Conservation (phyloP, 176 grass and related monocot genomes). For the Tillandsia leiboldiana region DNA sequence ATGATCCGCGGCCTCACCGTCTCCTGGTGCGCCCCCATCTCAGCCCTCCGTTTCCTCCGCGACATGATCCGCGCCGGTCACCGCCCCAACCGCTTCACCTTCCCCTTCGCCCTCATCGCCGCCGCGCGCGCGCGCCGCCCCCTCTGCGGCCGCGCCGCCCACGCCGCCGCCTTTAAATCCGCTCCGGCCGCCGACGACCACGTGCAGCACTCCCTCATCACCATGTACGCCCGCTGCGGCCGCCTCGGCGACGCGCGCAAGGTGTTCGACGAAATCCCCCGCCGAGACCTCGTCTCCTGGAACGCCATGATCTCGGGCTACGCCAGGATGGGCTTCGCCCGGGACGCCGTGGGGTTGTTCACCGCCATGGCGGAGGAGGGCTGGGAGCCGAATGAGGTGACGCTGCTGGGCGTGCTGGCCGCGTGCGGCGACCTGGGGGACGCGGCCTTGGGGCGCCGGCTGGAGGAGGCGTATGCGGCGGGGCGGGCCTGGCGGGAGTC, state of each 20-base stretch:
- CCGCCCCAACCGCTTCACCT: conserved; percentile 23
- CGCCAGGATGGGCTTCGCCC: conserved; percentile 21
- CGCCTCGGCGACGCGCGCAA: conserved; percentile 5
- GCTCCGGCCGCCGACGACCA: conserved; percentile 20
- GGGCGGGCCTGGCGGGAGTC: conserved; percentile 10
- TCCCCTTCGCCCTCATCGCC: conserved; percentile 34
- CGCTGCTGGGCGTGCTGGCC: conserved; percentile 21
- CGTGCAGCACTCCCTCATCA: conserved; percentile 33
- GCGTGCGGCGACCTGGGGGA: conserved; percentile 46
- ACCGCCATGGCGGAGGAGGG: conserved; percentile 16
- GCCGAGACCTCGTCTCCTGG: conserved; percentile 28
- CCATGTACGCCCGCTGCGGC: conserved; percentile 20
- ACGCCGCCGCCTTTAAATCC: conserved; percentile 15
- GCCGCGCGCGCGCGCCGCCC: conserved; percentile 3
- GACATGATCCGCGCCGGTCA: conserved; percentile 5
- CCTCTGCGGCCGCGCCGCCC: conserved; percentile 3
- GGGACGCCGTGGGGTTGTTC: conserved; percentile 23
- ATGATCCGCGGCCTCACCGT: conserved; percentile 32
- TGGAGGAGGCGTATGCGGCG: conserved; percentile 36
- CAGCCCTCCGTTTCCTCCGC: conserved; percentile 12
- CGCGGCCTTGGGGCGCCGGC: conserved; percentile 32
- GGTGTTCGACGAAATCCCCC: conserved; percentile 29
- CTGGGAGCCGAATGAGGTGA: conserved; percentile 28
- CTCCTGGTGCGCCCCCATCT: not conserved
- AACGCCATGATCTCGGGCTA: conserved; percentile 39